phyloP scores from a whole-genome alignment of 495 filamentous ascomycete genomes.

The Pyrenula aspistea region DNA sequence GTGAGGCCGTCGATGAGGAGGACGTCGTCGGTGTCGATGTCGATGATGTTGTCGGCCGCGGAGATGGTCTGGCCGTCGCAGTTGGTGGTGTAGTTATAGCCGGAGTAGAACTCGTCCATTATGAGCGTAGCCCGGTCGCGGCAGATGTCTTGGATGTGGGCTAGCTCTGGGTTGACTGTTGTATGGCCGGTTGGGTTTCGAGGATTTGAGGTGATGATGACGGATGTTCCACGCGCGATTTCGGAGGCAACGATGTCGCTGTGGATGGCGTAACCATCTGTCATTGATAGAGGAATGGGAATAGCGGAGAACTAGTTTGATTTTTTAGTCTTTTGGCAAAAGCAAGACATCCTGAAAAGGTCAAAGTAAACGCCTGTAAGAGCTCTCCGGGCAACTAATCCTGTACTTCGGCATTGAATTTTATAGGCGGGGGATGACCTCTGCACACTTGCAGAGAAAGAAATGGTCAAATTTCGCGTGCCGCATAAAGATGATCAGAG shows the following conservation, averaged over 20 bases:
- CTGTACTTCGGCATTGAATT: too few species aligned
- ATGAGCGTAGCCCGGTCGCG: slow-evolving; percentile 82
- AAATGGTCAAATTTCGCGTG: too few species aligned
- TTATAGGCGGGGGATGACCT: too few species aligned
- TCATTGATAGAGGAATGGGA: slow-evolving; percentile 69
- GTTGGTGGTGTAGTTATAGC: slow-evolving; percentile 84
- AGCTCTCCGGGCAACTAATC: too few species aligned
- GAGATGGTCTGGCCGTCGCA: slow-evolving; percentile 85
- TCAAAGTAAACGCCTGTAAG: too few species aligned
- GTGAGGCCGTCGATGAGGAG: slow-evolving; percentile 92
- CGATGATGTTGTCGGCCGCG: slow-evolving; percentile 70
- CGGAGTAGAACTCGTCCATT: slow-evolving; percentile 93
- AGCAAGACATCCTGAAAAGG: too few species aligned
- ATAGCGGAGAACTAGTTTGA: slow-evolving; percentile 82
- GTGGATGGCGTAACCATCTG: slow-evolving; percentile 83
- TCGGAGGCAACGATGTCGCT: slow-evolving; percentile 86
- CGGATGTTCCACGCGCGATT: slow-evolving; percentile 73
- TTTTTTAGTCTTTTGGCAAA: not conserved
- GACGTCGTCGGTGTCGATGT: slow-evolving; percentile 65
- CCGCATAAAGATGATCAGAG: too few species aligned
- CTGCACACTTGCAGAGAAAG: too few species aligned
- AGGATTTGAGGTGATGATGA: slow-evolving; percentile 93
- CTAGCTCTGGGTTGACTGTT: slow-evolving; percentile 66
- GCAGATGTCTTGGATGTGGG: slow-evolving; percentile 83
- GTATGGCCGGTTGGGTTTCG: slow-evolving; percentile 91